Evolutionary conservation across 306 rosid genomes (phyloP), one percentile per base, ranked within the genome.

Genomic region (Mucuna pruriens): DNA sequence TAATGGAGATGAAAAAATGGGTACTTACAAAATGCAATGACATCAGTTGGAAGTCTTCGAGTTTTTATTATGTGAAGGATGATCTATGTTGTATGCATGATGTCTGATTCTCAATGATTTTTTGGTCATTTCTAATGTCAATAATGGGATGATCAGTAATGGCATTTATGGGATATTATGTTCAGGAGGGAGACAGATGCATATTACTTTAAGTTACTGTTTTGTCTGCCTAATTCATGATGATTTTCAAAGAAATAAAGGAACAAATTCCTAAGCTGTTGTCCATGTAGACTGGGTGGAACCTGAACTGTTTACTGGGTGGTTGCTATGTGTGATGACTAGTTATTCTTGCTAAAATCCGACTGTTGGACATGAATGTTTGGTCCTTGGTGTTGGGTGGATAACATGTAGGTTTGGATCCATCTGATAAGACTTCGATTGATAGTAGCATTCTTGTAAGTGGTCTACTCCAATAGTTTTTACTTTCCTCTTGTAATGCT

Each of bases 391-490:
- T 78, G 80, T 75, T 69, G 80, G 55, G 71, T 82, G 78, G 78
- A 77, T 84, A 40, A 22, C 49, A 40, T 73, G 69, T 73, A 73
- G 80, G 55, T 80, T 78, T 85, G 88, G 84, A 70, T 86, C 38
- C 49, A 52, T 74, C 75, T 58, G 73, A 57, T 39, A 75, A 62
- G 83, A 74, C 58, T 58, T 60, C 72, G 11, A 34, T 80, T 54
- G 74, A 72, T 71, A 60, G 63, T 80, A 74, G 79, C 82, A 29
- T 71, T 74, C 76, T 64, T 77, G 26, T 74, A 74, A 60, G 81
- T 80, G 85, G 84, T 78, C 19, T 55, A 72, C 76, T 67, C 86
- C 57, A 55, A 84, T 85, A 64, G 83, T 79, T 79, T 36, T 71
- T 81, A 75, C 84, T 64, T 71, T 73, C 83, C 82, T 74, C 60